Evolutionary conservation across 768 basidiomycete species (phyloP).

Genomic region (Auricularia cornea): DNA sequence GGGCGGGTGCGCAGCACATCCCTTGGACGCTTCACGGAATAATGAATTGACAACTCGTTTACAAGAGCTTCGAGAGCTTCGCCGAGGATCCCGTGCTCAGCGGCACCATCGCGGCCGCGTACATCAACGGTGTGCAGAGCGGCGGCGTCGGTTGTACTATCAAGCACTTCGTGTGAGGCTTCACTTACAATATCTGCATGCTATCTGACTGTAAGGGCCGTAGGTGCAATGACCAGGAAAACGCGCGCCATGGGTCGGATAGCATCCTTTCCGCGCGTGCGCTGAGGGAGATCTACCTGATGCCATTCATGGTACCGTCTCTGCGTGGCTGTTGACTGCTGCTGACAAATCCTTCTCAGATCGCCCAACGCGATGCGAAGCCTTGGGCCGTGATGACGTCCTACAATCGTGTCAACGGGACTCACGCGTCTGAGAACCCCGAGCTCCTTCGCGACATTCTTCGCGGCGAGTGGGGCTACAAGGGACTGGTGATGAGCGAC

Average conservation of each 20-base stretch:
- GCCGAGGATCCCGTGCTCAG: constrained; percentile 64
- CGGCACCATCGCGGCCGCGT: constrained; percentile 53
- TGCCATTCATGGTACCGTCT: constrained; percentile 27
- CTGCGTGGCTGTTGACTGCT: too few relatives aligned
- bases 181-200: too few relatives aligned
- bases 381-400: constrained; percentile 56
- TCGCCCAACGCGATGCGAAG: constrained; percentile 31
- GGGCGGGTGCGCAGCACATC: constrained; percentile 27
- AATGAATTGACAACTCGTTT: too few relatives aligned
- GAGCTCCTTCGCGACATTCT: constrained; percentile 52
- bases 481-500: constrained; percentile 75
- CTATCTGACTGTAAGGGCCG: too few relatives aligned
- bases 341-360: background rate
- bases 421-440: constrained; percentile 58
- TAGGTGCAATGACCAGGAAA: constrained; percentile 62
- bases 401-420: constrained; percentile 72
- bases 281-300: constrained; percentile 60
- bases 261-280: constrained; percentile 59
- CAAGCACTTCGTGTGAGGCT: constrained; percentile 51
- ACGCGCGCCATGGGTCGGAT: constrained; percentile 56
- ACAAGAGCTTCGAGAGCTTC: constrained; percentile 53
- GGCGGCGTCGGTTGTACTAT: constrained; percentile 61
- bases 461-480: constrained; percentile 64
- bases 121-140: constrained; percentile 59
- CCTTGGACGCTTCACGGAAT: background rate